Conservation (phyloP, 306 rosid genomes). For the Acmispon strigosus region DNA sequence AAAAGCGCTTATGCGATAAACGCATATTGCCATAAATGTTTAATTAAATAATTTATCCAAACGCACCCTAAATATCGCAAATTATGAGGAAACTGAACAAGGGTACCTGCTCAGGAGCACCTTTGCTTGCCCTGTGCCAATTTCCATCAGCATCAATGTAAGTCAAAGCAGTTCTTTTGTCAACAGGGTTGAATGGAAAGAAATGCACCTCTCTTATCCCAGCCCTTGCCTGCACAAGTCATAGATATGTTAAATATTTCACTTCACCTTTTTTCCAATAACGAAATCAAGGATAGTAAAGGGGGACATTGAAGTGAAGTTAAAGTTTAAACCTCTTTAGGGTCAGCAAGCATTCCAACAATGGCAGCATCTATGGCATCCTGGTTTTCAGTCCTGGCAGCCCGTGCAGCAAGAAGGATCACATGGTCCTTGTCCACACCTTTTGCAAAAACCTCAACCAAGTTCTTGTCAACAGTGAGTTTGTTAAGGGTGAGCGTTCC, state of each 20-base stretch:
- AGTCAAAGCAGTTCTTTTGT: conserved; percentile 97
- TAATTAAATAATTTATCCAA: too few relatives aligned
- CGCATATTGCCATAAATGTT: too few relatives aligned
- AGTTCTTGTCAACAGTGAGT: conserved; percentile 74
- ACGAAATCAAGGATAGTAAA: neutral
- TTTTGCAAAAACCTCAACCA: conserved; percentile 80
- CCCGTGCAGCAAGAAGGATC: conserved; percentile 78
- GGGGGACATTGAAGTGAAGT: neutral
- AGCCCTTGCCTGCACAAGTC: conserved; percentile 72
- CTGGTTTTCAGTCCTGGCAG: conserved; percentile 90
- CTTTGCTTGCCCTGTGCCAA: conserved; percentile 97
- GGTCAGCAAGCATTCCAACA: conserved; percentile 99
- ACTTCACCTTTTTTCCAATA: neutral
- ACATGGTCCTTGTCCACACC: conserved; percentile 89
- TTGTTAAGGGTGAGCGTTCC: conserved; percentile 98
- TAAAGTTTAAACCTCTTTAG: conserved; percentile 63
- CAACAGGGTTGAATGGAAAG: conserved; percentile 91
- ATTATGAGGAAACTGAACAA: neutral
- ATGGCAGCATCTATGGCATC: conserved; percentile 98
- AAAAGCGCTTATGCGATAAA: too few relatives aligned
- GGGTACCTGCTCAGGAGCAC: conserved; percentile 97
- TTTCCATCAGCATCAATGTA: conserved; percentile 63
- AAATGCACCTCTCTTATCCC: conserved; percentile 89
- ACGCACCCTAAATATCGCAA: neutral
- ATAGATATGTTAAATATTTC: neutral